Base-by-base conservation (phyloP, 805 yeast species). In the Spathaspora girioi region DNA sequence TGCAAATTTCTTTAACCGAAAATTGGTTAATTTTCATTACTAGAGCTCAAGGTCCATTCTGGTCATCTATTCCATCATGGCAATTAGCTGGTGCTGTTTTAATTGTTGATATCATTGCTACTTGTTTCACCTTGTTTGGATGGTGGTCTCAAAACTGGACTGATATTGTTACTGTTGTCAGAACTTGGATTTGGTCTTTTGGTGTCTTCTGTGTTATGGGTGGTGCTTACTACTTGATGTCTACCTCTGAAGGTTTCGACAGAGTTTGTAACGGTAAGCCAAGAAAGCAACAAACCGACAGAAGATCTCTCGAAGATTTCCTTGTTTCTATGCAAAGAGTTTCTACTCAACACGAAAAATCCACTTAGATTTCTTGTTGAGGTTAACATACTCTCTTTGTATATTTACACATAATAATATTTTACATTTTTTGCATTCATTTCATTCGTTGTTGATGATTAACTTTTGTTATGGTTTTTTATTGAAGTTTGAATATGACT, bases 61-160 rank as follows among this genome's bases (percentile, higher is more conserved):
- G 97, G 97, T 87, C 97, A 54, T 89, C 97, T 45, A 67, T 80
- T 54, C 97, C 97, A 79, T 91, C 97, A 47, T 91, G 97, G 97
- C 96, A 90, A 81, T 84, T 90, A 78, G 63, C 94, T 65, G 96
- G 96, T 79, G 97, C 97, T 66, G 97, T 90, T 65, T 80, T 89
- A 70, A 76, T 76, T 69, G 97, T 90, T 70, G 97, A 90, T 76
- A 76, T 90, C 80, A 76, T 91, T 65, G 96, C 97, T 61, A 91
- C 97, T 57, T 81, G 88, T 83, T 91, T 90, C 85, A 78, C 90
- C 66, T 75, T 90, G 69, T 91, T 89, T 84, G 97, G 97, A 65
- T 91, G 96, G 97, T 90, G 96, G 93, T 87, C 96, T 61, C 96
- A 89, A 77, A 91, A 91, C 85, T 89, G 94, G 91, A 91, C 93